Evolutionary conservation across 352 stramenopile species (phyloP), one percentile per base, ranked within the genome.

Genomic region (Phytopythium oedochilum): DNA sequence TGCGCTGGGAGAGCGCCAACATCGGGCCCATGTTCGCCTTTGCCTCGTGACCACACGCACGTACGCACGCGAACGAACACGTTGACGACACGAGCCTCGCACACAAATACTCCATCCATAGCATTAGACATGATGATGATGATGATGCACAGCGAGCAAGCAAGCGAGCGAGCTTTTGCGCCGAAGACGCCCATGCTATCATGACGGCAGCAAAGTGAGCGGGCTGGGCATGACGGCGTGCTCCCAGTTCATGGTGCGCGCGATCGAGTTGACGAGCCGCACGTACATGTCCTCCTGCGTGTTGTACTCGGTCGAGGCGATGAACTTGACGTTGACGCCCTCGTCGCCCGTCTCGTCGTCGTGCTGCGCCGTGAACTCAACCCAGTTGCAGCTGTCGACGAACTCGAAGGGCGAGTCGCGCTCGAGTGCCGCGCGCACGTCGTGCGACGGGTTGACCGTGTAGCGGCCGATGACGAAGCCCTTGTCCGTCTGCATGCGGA

Each of bases 321-420:
- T 73, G 59, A 88, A 88, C 59, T 85, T 86, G 64, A 88, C 73
- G 26, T 71, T 68, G 29, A 73, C 81, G 11, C 75, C 73, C 25
- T 61, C 20, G 32, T 75, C 63, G 18, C 69, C 66, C 5, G 68
- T 71, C 6, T 42, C 46, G 49, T 59, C 49, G 54, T 80, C 70
- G 2, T 58, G 25, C 6, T 61, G 61, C 22, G 56, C 35, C 31
- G 63, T 62, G 64, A 88, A 88, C 59, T 77, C 68, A 34, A 81
- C 72, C 71, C 71, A 81, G 58, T 74, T 78, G 51, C 68, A 78
- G 58, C 60, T 76, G 53, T 83, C 72, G 25, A 78, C 69, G 52
- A 75, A 83, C 55, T 83, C 72, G 42, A 79, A 83, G 8, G 59
- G 63, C 49, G 67, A 69, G 49, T 72, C 43, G 44, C 54, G 44